A percentile compares a stretch with the other conserved stretches of the same genome.
Conservation (phyloP, 495 filamentous ascomycete species). For the Trypethelium eluteriae region DNA sequence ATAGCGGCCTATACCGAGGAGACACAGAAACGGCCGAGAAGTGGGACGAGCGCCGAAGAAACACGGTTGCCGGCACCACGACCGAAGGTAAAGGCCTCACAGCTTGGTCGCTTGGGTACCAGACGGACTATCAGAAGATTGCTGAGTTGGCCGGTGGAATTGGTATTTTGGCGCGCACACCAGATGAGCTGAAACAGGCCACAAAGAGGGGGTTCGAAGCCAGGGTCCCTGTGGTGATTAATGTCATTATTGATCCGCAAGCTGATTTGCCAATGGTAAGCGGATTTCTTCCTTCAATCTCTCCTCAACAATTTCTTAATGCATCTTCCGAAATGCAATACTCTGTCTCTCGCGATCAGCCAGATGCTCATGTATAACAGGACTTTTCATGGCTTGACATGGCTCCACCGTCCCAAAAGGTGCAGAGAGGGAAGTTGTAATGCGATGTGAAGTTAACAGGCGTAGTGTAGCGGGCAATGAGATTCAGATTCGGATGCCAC, state of each 20-base stretch:
- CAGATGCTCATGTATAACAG: slow-evolving; percentile 16
- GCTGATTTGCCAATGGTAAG: slow-evolving; percentile 23
- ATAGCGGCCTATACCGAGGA: slow-evolving; percentile 57
- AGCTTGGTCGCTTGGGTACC: slow-evolving; percentile 50
- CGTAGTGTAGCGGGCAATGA: not conserved
- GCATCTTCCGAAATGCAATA: not conserved
- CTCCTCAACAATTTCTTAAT: not conserved
- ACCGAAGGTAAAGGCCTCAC: slow-evolving; percentile 38
- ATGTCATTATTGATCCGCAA: slow-evolving; percentile 50
- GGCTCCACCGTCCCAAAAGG: slow-evolving; percentile 15
- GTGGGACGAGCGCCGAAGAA: slow-evolving; percentile 39
- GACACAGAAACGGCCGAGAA: slow-evolving; percentile 38
- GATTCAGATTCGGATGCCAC: not conserved
- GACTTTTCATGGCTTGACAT: slow-evolving; percentile 24
- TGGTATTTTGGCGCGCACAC: slow-evolving; percentile 48
- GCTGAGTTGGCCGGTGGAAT: slow-evolving; percentile 51
- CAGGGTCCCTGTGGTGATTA: slow-evolving; percentile 46
- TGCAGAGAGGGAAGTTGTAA: slow-evolving; percentile 12
- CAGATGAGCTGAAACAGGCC: slow-evolving; percentile 47
- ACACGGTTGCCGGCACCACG: slow-evolving; percentile 36
- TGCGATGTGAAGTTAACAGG: not conserved
- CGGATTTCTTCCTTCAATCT: not conserved
- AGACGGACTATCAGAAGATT: slow-evolving; percentile 53
- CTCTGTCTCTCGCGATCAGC: not conserved
- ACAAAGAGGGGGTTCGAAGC: slow-evolving; percentile 48